Base-by-base conservation (phyloP, 1,284 basidiomycete genomes). In the Trichosporon inkin region DNA sequence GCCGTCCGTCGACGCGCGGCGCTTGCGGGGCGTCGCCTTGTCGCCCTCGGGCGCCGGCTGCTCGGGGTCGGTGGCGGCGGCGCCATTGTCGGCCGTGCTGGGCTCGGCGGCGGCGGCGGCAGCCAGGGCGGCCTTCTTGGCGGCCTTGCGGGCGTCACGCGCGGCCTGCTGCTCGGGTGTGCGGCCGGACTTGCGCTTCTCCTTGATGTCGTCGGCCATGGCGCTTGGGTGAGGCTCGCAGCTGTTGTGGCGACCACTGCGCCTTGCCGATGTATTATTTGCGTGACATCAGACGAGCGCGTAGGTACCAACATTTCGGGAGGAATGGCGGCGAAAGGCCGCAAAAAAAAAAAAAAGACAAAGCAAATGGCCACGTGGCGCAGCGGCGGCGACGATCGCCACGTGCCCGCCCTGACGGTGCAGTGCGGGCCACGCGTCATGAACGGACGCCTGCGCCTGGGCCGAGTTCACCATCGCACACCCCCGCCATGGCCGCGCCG, bases 171-270 rank as follows among this genome's bases (percentile, higher is more conserved):
- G 69, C 58, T 76, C 74, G 10, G 72, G 66, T 3, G 74, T 76
- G 37, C 72, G 47, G 16, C 68, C 68, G 19, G 69, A 68, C 63
- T 72, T 71, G n/a, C 60, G 62, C 13, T 57, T 57, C 24, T 80
- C 80, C 2, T 86, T 84, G 71, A 88, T 85, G 55, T 82, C 81
- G 32, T 60, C 62, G 47, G 61, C 49, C 61, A 65, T 65, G 19
- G 49, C 56, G 20, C 24, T 41, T 37, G 36, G 49, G 2, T 20
- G 41, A 10, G 22, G 14, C 35, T 55, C 16, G n/a, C 11, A 38
- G 14, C 22, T 6, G 19, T n/a, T 39, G 37, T 57, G 40, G 37
- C 28, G 28, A 32, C 5, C 28, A 4, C 28, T 32, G 28, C 28
- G 28, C 11, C 22, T 20, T 47, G 13, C 35, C 36, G 37, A 41